Conservation (phyloP, 108 stramenopile genomes). For the Cyclotella baltica region DNA sequence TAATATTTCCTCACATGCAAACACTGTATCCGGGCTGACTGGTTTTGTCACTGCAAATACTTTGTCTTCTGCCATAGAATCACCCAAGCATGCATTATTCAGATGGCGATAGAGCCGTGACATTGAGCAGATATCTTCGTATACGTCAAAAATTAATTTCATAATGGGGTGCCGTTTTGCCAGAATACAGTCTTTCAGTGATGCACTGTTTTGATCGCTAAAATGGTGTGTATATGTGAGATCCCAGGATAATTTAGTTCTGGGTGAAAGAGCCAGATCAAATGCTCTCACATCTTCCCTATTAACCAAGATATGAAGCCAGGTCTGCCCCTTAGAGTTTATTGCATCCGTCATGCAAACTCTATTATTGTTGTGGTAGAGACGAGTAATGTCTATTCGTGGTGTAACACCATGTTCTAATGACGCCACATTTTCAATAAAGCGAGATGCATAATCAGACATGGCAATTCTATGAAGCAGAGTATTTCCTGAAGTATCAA, state of each 20-base stretch:
- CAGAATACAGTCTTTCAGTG: background rate
- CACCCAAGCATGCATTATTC: background rate
- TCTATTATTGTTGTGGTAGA: background rate
- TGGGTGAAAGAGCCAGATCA: constrained; percentile 7
- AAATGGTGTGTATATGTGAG: background rate
- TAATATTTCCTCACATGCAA: background rate
- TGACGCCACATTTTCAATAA: background rate
- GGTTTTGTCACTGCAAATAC: no score
- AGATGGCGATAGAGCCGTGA: background rate
- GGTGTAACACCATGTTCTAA: background rate
- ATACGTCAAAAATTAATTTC: background rate
- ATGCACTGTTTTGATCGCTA: background rate
- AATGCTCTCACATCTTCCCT: constrained; percentile 21
- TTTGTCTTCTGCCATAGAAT: no score
- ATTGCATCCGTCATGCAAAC: background rate
- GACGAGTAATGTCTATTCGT: background rate
- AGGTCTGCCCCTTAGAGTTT: constrained; percentile 7
- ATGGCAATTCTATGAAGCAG: constrained; percentile 22
- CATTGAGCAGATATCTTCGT: background rate
- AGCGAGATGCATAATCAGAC: constrained; percentile 12
- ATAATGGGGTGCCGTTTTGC: background rate
- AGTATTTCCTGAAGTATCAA: constrained; percentile 12
- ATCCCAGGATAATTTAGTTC: background rate
- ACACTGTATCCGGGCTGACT: no score
- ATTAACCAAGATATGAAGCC: constrained; percentile 18